A percentile compares a stretch with the other conserved stretches of the same genome.
Evolutionary conservation across 2,329 filamentous ascomycete species (phyloP).

Genomic region (Trichoderma breve): DNA sequence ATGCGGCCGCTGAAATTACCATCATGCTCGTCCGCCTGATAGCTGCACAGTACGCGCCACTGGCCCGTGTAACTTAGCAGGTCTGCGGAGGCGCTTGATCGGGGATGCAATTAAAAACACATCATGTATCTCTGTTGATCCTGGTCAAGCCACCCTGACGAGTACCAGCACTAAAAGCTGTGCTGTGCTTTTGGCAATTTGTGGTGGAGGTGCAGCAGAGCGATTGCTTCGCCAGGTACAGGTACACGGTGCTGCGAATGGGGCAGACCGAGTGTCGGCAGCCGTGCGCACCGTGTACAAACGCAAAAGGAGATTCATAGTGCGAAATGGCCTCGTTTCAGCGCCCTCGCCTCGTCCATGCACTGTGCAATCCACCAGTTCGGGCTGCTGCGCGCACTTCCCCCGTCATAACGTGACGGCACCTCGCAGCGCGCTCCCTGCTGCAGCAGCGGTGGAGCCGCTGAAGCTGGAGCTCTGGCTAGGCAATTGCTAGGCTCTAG

Average conservation of each 20-base stretch:
- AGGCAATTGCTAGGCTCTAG: background rate
- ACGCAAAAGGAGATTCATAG: constrained; percentile 1
- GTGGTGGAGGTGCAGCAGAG: background rate
- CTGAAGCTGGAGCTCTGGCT: constrained; percentile 5
- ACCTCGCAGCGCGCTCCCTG: constrained; percentile 9
- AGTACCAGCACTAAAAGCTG: background rate
- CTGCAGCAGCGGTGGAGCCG: constrained; percentile 6
- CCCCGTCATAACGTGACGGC: constrained; percentile 14
- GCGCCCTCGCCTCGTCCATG: background rate
- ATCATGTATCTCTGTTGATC: constrained; percentile 3
- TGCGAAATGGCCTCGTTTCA: background rate
- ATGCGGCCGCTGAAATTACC: constrained; percentile 14
- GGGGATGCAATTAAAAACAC: constrained; percentile 18
- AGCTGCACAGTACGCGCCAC: constrained; percentile 12
- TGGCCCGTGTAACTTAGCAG: constrained; percentile 8
- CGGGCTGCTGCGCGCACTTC: constrained; percentile 9
- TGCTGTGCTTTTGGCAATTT: background rate
- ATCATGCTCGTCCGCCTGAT: constrained; percentile 5
- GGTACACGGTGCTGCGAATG: background rate
- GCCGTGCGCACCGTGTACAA: constrained; percentile 10
- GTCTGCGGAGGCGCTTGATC: constrained; percentile 2
- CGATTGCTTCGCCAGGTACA: background rate
- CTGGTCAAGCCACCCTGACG: constrained; percentile 9
- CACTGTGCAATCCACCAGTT: constrained; percentile 15
- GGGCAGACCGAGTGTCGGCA: background rate